A percentile compares a stretch with the other conserved stretches of the same genome.
Evolutionary conservation across 495 filamentous ascomycete species (phyloP).

Genomic region (Astrothelium macrocarpum): DNA sequence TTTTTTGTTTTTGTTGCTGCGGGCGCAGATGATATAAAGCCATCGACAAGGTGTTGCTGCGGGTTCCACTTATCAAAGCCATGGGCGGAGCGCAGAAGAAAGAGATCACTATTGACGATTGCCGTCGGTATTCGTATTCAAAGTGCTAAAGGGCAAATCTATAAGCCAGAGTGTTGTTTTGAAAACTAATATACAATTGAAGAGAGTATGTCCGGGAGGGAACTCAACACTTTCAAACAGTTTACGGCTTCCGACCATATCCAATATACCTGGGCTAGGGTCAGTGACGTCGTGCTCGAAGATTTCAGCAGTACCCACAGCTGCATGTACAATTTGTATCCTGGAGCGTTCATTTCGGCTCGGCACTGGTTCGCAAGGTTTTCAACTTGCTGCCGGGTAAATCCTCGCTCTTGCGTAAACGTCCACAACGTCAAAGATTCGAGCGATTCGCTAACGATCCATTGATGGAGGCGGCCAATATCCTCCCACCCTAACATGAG

Average conservation of each 20-base stretch:
- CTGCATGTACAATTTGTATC: constrained; percentile 26
- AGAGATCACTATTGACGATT: not conserved
- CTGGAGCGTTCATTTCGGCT: constrained; percentile 18
- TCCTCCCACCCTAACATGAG: not conserved
- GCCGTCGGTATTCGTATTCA: not conserved
- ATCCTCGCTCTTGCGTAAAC: constrained; percentile 21
- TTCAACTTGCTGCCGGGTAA: constrained; percentile 20
- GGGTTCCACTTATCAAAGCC: not conserved
- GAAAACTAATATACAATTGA: constrained; percentile 1
- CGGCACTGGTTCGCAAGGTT: constrained; percentile 20
- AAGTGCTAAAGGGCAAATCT: not conserved
- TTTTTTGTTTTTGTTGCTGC: not conserved
- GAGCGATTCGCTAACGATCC: constrained; percentile 22
- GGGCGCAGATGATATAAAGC: not conserved
- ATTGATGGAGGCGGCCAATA: constrained; percentile 20
- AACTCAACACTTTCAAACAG: not conserved
- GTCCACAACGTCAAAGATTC: constrained; percentile 26
- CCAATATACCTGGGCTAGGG: not conserved
- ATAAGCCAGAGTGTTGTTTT: not conserved
- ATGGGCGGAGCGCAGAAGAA: not conserved
- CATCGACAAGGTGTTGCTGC: not conserved
- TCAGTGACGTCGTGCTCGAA: not conserved
- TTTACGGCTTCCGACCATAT: not conserved
- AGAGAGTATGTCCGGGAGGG: not conserved
- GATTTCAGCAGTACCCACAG: constrained; percentile 17